phyloP scores from a whole-genome alignment of 805 yeast species.

The Candida dajiaensis region DNA sequence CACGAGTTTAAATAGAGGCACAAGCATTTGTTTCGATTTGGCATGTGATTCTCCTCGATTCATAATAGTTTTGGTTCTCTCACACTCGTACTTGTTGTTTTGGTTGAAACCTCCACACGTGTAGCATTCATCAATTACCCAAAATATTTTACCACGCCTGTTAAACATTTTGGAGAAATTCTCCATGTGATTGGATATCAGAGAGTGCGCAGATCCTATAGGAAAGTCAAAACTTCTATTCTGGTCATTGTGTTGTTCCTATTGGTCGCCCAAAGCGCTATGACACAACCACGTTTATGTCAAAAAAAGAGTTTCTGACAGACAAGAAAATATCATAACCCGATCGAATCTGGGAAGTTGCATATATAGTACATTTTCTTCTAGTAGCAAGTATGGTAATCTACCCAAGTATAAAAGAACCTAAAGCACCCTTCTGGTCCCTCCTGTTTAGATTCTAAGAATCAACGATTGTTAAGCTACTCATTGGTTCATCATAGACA shows the following conservation, averaged over 20 bases:
- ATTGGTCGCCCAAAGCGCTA: too few species aligned
- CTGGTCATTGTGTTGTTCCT: not conserved
- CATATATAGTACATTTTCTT: too few species aligned
- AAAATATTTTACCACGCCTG: too few species aligned
- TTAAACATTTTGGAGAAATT: not conserved
- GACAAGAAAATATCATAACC: not conserved
- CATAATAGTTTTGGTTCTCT: not conserved
- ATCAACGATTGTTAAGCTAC: too few species aligned
- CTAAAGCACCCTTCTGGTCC: too few species aligned
- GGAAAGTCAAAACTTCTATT: not conserved
- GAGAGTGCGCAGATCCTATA: not conserved
- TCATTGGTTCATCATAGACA: too few species aligned
- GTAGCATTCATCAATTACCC: not conserved
- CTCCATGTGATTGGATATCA: not conserved
- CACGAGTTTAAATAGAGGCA: not conserved
- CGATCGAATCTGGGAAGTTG: not conserved
- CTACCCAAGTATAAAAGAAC: too few species aligned
- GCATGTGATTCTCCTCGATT: not conserved
- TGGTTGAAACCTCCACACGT: not conserved
- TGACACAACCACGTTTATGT: too few species aligned
- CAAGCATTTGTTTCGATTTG: not conserved
- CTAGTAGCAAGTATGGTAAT: too few species aligned
- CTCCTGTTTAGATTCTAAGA: too few species aligned
- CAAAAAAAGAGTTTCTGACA: too few species aligned
- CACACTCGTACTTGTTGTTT: not conserved